These are phyloP conservation scores for Murraya koenigii DNA, from an alignment of 345 rosid species.

Conservation along the genomic window DNA sequence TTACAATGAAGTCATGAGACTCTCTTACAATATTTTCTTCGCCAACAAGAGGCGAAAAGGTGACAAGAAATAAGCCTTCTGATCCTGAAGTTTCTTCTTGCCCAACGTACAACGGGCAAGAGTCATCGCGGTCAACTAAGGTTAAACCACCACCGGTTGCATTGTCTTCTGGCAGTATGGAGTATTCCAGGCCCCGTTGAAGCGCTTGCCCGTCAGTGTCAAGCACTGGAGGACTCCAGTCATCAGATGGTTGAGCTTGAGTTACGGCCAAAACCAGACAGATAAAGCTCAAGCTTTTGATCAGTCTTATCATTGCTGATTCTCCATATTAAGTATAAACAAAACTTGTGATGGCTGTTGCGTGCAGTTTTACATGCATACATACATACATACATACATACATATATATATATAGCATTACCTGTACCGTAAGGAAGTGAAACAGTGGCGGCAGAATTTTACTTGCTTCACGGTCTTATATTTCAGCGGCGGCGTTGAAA, in stretches of 20 bases:
- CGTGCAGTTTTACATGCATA: background rate
- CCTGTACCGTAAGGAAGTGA: background rate
- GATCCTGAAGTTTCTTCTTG: background rate
- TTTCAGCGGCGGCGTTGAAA: background rate
- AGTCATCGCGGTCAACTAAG: constrained; percentile 6
- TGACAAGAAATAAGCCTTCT: constrained; percentile 6
- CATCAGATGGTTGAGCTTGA: constrained; percentile 14
- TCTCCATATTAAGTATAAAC: background rate
- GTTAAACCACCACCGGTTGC: constrained; percentile 23
- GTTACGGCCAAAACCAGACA: constrained; percentile 16
- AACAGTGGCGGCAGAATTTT: background rate
- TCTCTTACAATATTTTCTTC: constrained; percentile 23
- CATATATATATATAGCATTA: no score
- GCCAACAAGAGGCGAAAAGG: constrained; percentile 10
- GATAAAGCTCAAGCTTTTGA: background rate
- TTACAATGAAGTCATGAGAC: constrained; percentile 18
- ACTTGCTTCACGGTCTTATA: background rate
- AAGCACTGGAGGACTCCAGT: constrained; percentile 14
- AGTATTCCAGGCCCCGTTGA: constrained; percentile 16
- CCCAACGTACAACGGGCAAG: constrained; percentile 24
- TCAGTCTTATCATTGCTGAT: background rate
- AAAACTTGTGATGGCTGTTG: no score
- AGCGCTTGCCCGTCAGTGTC: constrained; percentile 25
- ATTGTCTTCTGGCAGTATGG: constrained; percentile 6
- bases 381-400: no score